Base-by-base conservation (phyloP, 2,329 filamentous ascomycete genomes). In the Stemphylium beticola region DNA sequence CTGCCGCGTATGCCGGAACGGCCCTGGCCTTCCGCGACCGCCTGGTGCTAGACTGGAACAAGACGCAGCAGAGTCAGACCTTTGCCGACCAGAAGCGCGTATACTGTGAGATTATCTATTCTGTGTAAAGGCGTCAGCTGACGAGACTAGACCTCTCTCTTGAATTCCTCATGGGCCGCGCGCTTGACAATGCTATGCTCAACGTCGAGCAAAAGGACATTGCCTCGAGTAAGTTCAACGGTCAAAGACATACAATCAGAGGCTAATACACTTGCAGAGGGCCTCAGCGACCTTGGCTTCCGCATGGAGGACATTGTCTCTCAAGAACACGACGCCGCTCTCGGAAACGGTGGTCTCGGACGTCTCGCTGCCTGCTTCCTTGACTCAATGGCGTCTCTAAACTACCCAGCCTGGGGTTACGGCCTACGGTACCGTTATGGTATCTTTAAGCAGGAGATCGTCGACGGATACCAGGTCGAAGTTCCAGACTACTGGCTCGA, bases 371-470 rank as follows among this genome's bases (percentile, higher is more conserved):
- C 95, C 34, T 99, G 95, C 79, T 96, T 98, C 82, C 85, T 99
- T 60, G 95, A 99, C 80, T 97, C 93, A 67, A 81, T 99, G 72
- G 95, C 95, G 20, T 93, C 92, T 10, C 83, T 99, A 67, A 96
- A 97, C 81, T 97, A 90, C 75, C 91, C 95, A 9, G 95, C 95
- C 17, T 99, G 95, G 95, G 95, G 95, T 32, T 99, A 99, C 70
- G 95, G 93, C 50, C 81, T 99, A 65, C 87, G 95, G 71, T 99
- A 99, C 81, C 85, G 92, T 75, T 98, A 98, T 58, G 79, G 79
- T 73, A 99, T 99, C 75, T 99, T 99, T 87, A 98, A 98, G 81
- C 95, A 99, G 81, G 95, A 98, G 80, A 98, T 99, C 68, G 88
- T 97, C 56, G 90, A 98, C 71, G 95, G 95, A 53, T 99, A 97